Conservation (phyloP, 73 alveolate species). For the Paramecium biaurelia region DNA sequence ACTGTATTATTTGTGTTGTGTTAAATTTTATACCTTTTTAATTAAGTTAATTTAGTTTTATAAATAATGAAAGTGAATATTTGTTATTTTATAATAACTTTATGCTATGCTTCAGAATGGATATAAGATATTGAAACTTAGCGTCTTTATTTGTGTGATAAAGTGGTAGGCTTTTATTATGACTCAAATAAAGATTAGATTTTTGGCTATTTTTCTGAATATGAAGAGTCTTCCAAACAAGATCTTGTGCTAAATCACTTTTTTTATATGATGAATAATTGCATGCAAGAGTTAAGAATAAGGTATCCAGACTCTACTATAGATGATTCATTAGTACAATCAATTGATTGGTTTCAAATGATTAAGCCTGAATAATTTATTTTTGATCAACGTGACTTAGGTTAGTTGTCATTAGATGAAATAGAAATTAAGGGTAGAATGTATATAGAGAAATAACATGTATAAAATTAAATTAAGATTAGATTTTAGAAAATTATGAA, state of each 20-base stretch:
- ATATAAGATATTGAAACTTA: neutral
- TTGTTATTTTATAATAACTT: neutral
- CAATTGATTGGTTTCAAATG: neutral
- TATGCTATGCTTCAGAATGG: neutral
- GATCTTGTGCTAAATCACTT: conserved; percentile 3
- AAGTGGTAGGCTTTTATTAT: neutral
- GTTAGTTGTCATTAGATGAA: neutral
- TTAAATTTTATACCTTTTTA: too few relatives aligned
- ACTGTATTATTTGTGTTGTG: too few relatives aligned
- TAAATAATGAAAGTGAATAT: neutral
- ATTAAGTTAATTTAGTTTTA: neutral
- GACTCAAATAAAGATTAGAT: neutral
- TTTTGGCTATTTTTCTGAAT: neutral
- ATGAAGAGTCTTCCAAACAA: neutral
- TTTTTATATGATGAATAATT: conserved; percentile 12
- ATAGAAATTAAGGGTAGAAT: neutral
- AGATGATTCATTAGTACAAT: neutral
- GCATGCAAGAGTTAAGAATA: neutral
- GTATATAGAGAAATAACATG: neutral
- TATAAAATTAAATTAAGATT: neutral
- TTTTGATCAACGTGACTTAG: neutral
- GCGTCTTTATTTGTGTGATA: conserved; percentile 6
- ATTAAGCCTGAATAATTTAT: neutral
- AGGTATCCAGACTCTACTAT: neutral
- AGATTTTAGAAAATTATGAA: neutral